Conservation (phyloP, 202 grass and related monocot genomes). For the Digitaria exilis region DNA sequence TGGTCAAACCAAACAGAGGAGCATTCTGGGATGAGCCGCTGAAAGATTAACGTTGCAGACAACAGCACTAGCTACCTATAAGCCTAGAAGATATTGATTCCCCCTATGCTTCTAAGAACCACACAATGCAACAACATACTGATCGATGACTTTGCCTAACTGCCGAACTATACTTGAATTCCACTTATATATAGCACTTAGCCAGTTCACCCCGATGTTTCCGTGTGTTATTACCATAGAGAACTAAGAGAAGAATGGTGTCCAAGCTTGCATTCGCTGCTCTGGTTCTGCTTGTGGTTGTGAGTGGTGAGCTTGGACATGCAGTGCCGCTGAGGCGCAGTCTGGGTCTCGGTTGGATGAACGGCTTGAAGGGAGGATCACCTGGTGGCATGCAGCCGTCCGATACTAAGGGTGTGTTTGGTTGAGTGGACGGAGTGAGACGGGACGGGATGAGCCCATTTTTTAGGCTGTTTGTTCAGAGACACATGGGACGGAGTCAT, state of each 20-base stretch:
- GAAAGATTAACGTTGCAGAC: background rate
- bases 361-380: constrained; percentile 1
- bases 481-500: no score
- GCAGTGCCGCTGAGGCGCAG: background rate
- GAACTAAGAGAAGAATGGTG: background rate
- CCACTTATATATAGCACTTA: background rate
- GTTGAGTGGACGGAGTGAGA: no score
- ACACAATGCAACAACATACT: background rate
- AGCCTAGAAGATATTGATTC: background rate
- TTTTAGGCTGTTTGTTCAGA: no score
- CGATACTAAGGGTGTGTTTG: no score
- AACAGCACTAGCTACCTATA: background rate
- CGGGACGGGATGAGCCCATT: no score
- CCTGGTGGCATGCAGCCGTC: constrained; percentile 21
- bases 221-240: background rate
- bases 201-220: background rate
- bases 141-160: background rate
- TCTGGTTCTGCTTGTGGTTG: background rate
- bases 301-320: background rate
- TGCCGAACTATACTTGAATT: background rate
- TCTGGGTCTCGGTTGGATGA: constrained; percentile 1
- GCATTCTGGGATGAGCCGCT: background rate
- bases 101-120: background rate
- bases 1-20: background rate
- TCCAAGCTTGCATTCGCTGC: background rate